Evolutionary conservation across 495 filamentous ascomycete species (phyloP).

Genomic region (Pyrenula aspistea): DNA sequence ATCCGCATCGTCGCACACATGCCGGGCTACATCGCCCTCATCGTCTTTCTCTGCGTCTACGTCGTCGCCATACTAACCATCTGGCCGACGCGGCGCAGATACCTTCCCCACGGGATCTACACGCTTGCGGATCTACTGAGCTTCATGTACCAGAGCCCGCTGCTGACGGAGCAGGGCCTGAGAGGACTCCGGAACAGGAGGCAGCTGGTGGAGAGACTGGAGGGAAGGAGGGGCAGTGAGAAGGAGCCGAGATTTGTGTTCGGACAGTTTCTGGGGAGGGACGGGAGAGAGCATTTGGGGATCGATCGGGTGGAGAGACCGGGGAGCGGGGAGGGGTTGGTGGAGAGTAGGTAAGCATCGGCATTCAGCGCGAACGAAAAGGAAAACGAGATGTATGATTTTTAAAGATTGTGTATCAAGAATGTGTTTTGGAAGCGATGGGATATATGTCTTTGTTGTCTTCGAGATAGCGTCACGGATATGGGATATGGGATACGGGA

Average conservation of each 20-base stretch:
- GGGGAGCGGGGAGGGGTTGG: conserved; percentile 13
- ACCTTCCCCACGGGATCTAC: conserved; percentile 56
- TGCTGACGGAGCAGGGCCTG: conserved; percentile 58
- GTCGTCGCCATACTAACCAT: conserved; percentile 50
- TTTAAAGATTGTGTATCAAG: too few relatives aligned
- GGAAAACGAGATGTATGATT: too few relatives aligned
- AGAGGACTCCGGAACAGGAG: conserved; percentile 43
- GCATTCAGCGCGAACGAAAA: too few relatives aligned
- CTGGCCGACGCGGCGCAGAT: conserved; percentile 40
- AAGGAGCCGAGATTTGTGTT: conserved; percentile 43
- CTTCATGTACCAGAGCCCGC: conserved; percentile 57
- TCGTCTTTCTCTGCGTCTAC: conserved; percentile 55
- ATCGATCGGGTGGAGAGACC: conserved; percentile 46
- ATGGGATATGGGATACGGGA: background rate
- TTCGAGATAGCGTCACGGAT: too few relatives aligned
- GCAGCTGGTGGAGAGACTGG: conserved; percentile 49
- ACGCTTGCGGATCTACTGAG: conserved; percentile 66
- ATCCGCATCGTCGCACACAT: conserved; percentile 60
- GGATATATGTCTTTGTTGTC: too few relatives aligned
- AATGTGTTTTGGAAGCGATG: too few relatives aligned
- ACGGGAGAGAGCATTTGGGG: conserved; percentile 53
- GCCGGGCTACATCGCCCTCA: conserved; percentile 52
- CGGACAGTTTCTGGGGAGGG: conserved; percentile 46
- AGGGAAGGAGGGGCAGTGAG: conserved; percentile 17
- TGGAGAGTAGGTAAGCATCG: too few relatives aligned